Evolutionary conservation across 1,139 yeast genomes (phyloP), one percentile per base, ranked within the genome.

Genomic region (Magnusiomyces paraingens): DNA sequence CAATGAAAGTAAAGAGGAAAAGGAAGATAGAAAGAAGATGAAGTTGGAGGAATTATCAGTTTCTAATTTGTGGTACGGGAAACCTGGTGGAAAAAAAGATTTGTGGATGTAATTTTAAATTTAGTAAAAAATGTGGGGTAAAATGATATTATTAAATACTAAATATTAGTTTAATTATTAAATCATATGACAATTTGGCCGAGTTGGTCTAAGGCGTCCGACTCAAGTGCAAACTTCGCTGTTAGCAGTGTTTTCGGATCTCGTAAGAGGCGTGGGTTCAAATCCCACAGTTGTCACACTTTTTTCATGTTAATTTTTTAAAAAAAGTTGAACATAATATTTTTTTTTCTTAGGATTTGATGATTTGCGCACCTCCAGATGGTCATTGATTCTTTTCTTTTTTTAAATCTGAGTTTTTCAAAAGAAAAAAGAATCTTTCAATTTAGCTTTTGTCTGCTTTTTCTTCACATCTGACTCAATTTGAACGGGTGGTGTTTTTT

Each of bases 211-310:
- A 62, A 62, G 64, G 65, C 64, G 65, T 59, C 59, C 64, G 64
- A 61, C 64, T 62, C 64, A 62, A 62, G 65, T 53, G 62, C 49
- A 47, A 55, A 54, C 57, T 56, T 56, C 60, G 51, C 58, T 50
- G 61, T 55, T 59, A 45, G 54, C 55, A 55, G 58, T 57, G 63
- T 57, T 52, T 62, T 62, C 65, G 64, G 57, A 60, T 62, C 65
- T 62, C 65, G 64, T 55, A 57, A 61, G 65, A 62, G 65, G 65
- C 64, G 65, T 60, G 64, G 65, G 65, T 62, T 62, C 65, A 62
- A 62, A 62, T 61, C 65, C 65, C 65, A 60, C 65, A 60, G 65
- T 55, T 61, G 65, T 60, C 65, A 62, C 17, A 39, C 29, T 57
- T 52, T 56, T 58, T 55, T 55, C 55, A 57, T 55, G 29, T 43